Evolutionary conservation across 2,329 filamentous ascomycete species (phyloP), one percentile per base, ranked within the genome.

Genomic region (Penicillium sp.): DNA sequence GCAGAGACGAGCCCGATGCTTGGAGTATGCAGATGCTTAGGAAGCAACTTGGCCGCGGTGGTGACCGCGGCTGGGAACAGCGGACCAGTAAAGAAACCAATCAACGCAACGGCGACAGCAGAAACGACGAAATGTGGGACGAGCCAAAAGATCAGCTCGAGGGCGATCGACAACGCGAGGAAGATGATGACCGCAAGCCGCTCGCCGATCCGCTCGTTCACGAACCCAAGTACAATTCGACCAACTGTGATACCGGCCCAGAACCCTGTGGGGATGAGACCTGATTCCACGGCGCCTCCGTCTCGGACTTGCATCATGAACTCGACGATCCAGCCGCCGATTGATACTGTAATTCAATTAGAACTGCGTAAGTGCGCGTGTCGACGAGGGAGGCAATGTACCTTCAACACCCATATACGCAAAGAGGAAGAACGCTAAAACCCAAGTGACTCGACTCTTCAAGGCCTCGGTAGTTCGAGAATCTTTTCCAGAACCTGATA

Each of bases 231-330:
- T 0, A 87, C 72, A 5, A 93, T 78, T 2, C 91, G 81, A 0
- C 91, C 91, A 0, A 91, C 70, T 0, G 90, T 91, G 66, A 93
- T 81, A 0, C 91, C 91, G 47, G 90, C 84, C 91, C 91, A 93
- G 77, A 92, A 93, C 0, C 90, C 87, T 0, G 89, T 92, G 0
- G 86, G 87, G 0, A 85, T 85, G 75, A 92, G 84, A 3, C 90
- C 90, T 17, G 88, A 86, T 4, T 86, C 81, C 69, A 92, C 92
- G 0, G 85, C 79, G 26, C 80, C 83, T 3, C 87, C 89, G 29
- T 87, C 74, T 7, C 91, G 84, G 11, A 90, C 87, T 29, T 84
- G 78, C n/a, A 91, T 84, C 90, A 93, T 93, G 74, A 93, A 92
- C 2, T 87, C 87, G 56, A 91, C 88, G 64, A 93, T 87, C 90